Conservation (phyloP, 2,329 filamentous ascomycete species). For the Calycina marina region DNA sequence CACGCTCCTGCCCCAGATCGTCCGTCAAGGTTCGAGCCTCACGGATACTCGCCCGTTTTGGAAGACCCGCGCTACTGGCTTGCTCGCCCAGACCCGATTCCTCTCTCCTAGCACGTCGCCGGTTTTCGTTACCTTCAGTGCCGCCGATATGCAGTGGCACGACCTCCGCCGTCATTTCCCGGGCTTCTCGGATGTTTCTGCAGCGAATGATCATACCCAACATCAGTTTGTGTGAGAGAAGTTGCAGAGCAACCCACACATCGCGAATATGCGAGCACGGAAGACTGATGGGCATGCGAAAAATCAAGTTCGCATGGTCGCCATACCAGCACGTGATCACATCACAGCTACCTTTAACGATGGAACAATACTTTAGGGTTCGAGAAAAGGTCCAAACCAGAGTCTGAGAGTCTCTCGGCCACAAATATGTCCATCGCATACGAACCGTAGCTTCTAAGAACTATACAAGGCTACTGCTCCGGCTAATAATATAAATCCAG, state of each 20-base stretch:
- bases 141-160: conserved; percentile 2
- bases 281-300: neutral
- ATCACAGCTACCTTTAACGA: neutral
- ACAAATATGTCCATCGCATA: no score
- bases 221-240: conserved; percentile 1
- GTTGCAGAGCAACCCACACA: no score
- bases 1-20: neutral
- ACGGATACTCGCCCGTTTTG: conserved; percentile 1
- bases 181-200: neutral
- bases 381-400: neutral
- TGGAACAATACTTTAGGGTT: neutral
- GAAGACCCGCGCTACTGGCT: neutral
- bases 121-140: conserved; percentile 2
- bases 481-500: no score
- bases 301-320: neutral
- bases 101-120: conserved; percentile 1
- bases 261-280: neutral
- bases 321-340: neutral
- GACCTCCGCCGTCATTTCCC: conserved; percentile 2
- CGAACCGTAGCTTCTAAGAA: no score
- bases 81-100: conserved; percentile 1
- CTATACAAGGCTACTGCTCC: no score
- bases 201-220: neutral
- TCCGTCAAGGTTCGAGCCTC: neutral
- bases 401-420: no score